phyloP scores from a whole-genome alignment of 495 filamentous ascomycete genomes.

The Podospora bellae-mahoneyi region DNA sequence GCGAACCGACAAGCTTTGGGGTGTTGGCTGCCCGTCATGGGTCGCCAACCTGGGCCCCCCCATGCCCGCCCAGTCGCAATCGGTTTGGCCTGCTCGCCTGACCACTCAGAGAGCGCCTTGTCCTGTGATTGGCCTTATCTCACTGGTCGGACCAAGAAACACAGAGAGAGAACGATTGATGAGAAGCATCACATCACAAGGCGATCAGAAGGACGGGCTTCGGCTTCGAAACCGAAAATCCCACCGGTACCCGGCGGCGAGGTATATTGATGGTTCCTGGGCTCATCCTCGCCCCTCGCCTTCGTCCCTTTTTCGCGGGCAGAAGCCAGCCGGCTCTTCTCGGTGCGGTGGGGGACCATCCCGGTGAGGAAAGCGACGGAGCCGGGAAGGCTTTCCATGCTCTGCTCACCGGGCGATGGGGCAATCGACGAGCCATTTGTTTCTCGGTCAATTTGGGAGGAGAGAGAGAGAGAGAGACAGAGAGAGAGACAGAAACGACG shows the following conservation, averaged over 20 bases:
- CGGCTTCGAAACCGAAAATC: neutral
- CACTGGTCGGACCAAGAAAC: constrained; percentile 10
- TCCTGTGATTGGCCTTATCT: constrained; percentile 12
- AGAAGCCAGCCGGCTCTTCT: constrained; percentile 12
- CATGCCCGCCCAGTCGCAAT: constrained; percentile 21
- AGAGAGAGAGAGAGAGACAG: too few species aligned
- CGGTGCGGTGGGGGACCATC: constrained; percentile 13
- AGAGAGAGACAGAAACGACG: neutral
- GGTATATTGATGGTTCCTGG: neutral
- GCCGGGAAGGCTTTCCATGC: constrained; percentile 8
- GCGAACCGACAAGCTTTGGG: constrained; percentile 30
- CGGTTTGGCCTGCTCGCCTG: constrained; percentile 19
- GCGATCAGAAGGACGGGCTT: neutral
- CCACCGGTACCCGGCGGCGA: constrained; percentile 5
- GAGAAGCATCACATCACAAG: neutral
- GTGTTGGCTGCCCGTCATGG: constrained; percentile 26
- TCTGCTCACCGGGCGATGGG: constrained; percentile 18
- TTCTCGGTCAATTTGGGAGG: constrained; percentile 17
- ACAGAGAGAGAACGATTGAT: neutral
- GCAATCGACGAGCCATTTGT: constrained; percentile 22
- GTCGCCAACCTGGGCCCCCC: constrained; percentile 20
- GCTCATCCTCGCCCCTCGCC: constrained; percentile 14
- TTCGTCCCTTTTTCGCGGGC: constrained; percentile 16
- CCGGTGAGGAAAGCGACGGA: constrained; percentile 16
- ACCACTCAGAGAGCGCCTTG: constrained; percentile 5